Evolutionary conservation across 305 asterid species (phyloP), one percentile per base, ranked within the genome.

Genomic region (Fraxinus platypoda): DNA sequence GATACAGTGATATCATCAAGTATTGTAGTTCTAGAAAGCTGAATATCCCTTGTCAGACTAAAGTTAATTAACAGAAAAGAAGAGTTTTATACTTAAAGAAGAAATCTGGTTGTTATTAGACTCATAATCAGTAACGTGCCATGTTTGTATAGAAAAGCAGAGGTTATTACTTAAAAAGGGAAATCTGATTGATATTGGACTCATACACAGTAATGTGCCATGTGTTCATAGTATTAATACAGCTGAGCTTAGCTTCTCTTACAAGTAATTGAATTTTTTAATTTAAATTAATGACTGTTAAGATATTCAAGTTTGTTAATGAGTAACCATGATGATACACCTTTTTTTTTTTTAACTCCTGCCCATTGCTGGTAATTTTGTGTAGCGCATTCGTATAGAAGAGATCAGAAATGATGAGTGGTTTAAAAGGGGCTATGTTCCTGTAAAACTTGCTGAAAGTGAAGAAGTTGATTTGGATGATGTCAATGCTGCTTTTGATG

Each of bases 401-500:
- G 99, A 93, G 15, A 94, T 97, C 85, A 90, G 95, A 85, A 91
- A 89, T 85, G 94, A 97, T 83, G 99, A 93, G 81, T 97, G 99
- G 99, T 97, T 97, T 86, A 88, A 88, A 83, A 93, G 76, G 87
- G 89, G 89, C 79, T 97, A 97, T 86, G 85, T 84, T 81, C 99
- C 98, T 54, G 95, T 88, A 41, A 90, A 85, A 78, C 87, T 89
- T 87, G 81, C 93, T 57, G 98, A 94, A 88, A 84, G 83, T 80
- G 99, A 94, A 92, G 99, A 90, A 77, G 87, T 94, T 86, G 94
- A 96, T 87, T 87, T 96, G 83, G 98, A 96, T 89, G 99, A 96
- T 88, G 88, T 96, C 49, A 92, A 96, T 91, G 98, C 98, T 81
- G 99, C 95, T 85, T 96, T 96, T 88, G 97, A 94, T 88, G 98